Conservation (phyloP, 2,329 filamentous ascomycete species). For the Macrophomina pseudophaseolina region DNA sequence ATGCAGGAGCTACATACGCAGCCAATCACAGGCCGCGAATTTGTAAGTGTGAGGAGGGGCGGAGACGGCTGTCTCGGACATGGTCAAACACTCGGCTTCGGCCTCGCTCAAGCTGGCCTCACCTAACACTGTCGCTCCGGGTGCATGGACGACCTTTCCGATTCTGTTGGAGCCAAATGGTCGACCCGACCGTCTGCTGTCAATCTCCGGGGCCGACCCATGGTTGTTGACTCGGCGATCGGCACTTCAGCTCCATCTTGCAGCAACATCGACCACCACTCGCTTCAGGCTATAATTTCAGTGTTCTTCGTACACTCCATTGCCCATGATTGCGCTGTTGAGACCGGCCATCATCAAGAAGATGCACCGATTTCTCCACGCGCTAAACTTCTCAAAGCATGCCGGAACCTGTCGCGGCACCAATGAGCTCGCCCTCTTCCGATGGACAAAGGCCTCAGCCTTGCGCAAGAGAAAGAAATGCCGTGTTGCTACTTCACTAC, state of each 20-base stretch:
- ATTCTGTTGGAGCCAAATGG: neutral
- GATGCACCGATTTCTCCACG: too few relatives aligned
- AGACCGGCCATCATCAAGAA: too few relatives aligned
- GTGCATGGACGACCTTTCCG: neutral
- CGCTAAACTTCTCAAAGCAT: too few relatives aligned
- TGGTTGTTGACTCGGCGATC: neutral
- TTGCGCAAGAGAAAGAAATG: too few relatives aligned
- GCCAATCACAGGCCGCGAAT: constrained; percentile 1
- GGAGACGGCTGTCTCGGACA: constrained; percentile 3
- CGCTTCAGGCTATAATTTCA: too few relatives aligned
- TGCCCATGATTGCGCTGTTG: too few relatives aligned
- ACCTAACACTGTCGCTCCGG: neutral
- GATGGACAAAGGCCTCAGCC: too few relatives aligned
- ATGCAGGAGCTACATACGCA: neutral
- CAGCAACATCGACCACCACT: too few relatives aligned
- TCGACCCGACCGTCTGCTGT: neutral
- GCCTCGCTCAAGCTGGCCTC: neutral
- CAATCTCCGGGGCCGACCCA: neutral
- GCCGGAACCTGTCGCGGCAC: too few relatives aligned
- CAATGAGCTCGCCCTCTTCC: too few relatives aligned
- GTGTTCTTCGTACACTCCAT: too few relatives aligned
- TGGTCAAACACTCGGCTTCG: neutral
- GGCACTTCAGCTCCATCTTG: neutral
- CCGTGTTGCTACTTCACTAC: too few relatives aligned
- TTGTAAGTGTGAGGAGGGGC: constrained; percentile 9